Base-by-base conservation (phyloP, 768 basidiomycete genomes). In the Filobasidium wieringae region DNA sequence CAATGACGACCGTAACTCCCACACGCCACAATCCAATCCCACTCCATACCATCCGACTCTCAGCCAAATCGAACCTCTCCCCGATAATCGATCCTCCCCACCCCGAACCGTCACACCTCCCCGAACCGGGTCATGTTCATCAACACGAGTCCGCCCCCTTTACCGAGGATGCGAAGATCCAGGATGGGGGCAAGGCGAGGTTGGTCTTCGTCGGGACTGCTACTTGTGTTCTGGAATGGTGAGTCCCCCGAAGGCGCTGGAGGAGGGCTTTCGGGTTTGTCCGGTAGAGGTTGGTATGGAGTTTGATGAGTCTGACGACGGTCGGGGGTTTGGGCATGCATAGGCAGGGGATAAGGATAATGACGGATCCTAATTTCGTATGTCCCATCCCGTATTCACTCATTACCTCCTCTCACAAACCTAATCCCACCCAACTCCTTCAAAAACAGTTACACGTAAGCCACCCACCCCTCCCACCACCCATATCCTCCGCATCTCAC, bases 331-430 rank as follows among this genome's bases (percentile, higher is more conserved):
- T 17, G 6, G 17, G 30, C 26, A 19, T 26, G 24, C 15, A 15
- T n/a, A 59, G 58, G 58, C 41, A 43, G 12, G 58, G 53, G 15
- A 53, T 59, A 3, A 41, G 58, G 27, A 53, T 59, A 3, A 54
- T 59, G 58, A 59, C 58, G 0, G 58, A 59, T 43, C 58, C 58
- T 9, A 59, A 59, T 31, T 59, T 59, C 41, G 58, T 59, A 50
- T 6, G 58, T 55, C 14, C 5, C 29, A 5, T n/a, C 12, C 6
- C 15, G 31, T 56, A 2, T 9, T 19, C 19, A 9, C 41, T 43
- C 29, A 15, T 7, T 2, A 12, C 19, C 14, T 14, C 12, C 12
- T 22, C 24, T 24, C 4, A 50, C 24, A 43, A 14, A 24, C 32
- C 15, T 22, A 27, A 14, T 5, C 3, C 15, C 29, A 9, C 17